Evolutionary conservation across 2,329 filamentous ascomycete genomes (phyloP), one percentile per base, ranked within the genome.

Genomic region (Aschersonia sp.): DNA sequence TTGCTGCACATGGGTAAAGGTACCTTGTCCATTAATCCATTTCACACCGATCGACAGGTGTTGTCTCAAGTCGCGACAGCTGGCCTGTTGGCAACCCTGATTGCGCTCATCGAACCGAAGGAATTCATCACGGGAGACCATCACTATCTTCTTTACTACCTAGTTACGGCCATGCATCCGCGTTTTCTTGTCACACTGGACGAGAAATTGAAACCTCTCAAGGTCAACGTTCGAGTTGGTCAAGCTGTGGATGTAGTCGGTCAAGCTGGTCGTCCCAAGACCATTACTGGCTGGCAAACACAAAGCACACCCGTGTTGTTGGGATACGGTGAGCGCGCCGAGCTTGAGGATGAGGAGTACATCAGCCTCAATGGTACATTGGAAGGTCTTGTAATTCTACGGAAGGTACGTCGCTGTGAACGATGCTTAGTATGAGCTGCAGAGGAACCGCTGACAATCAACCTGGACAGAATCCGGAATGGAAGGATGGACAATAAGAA

Each of bases 1-100:
- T 78, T 98, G 43, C 68, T 98, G 55, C 94, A 98, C 72, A 97
- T 97, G 89, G 94, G 94, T 70, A 98, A 98, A 73, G 92, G 94
- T 56, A 97, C 92, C 4, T 78, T 98, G 61, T 86, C 88, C 4
- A 77, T 97, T 59, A 97, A 87, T 66, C 92, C 92, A n/a, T 98
- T 98, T 83, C 92, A 98, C 72, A 95, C 90, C 14, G 94, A 98
- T 63, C 85, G 94, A 49, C 88, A 95, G 66, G 87, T 98, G 30
- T 77, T 98, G 48, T 98, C 92, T 3, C 80, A 86, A 52, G 94
- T 98, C 37, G 83, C 89, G 30, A 83, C 90, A 30, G 87, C 88
- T 12, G 90, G 92, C 57, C 74, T 98, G 44, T 76, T 98, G 49
- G 84, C 90, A 10, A 89, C 95, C 30, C 76, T 95, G 43, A 81